Evolutionary conservation across 2,329 filamentous ascomycete species (phyloP).

Genomic region (Trichoderma aggressivum): DNA sequence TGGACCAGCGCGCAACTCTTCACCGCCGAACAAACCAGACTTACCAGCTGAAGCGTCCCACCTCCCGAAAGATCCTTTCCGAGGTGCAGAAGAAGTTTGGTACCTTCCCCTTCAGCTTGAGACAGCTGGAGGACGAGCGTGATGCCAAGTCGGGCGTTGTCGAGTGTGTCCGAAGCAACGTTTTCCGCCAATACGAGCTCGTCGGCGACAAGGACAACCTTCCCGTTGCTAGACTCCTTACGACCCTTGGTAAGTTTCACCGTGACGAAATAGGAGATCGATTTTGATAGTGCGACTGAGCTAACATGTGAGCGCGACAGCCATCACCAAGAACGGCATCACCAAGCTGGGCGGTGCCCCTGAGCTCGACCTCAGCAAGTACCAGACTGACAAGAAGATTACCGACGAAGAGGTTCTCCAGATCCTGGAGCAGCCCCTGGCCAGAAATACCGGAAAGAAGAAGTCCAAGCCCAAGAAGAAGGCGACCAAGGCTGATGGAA

Average conservation of each 20-base stretch:
- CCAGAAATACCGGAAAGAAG: conserved; percentile 86
- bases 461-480: conserved; percentile 84
- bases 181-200: conserved; percentile 93
- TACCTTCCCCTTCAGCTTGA: conserved; percentile 94
- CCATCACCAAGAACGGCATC: conserved; percentile 96
- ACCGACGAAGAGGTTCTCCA: conserved; percentile 91
- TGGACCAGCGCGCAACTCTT: conserved; percentile 83
- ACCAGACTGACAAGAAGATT: conserved; percentile 97
- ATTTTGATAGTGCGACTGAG: not conserved
- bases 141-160: conserved; percentile 93
- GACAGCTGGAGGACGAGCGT: conserved; percentile 95
- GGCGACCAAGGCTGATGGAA: conserved; percentile 45
- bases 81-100: conserved; percentile 98
- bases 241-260: conserved; percentile 76
- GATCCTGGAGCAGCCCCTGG: conserved; percentile 84
- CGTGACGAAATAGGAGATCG: conserved; percentile 14
- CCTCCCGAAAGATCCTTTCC: conserved; percentile 85
- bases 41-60: conserved; percentile 90
- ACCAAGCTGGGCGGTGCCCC: conserved; percentile 78
- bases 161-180: conserved; percentile 89
- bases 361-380: conserved; percentile 71
- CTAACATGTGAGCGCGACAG: conserved; percentile 43
- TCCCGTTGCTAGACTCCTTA: conserved; percentile 81
- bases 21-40: conserved; percentile 91
- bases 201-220: conserved; percentile 88